Evolutionary conservation across 768 basidiomycete species (phyloP).

Genomic region (Neoboletus magnificus): DNA sequence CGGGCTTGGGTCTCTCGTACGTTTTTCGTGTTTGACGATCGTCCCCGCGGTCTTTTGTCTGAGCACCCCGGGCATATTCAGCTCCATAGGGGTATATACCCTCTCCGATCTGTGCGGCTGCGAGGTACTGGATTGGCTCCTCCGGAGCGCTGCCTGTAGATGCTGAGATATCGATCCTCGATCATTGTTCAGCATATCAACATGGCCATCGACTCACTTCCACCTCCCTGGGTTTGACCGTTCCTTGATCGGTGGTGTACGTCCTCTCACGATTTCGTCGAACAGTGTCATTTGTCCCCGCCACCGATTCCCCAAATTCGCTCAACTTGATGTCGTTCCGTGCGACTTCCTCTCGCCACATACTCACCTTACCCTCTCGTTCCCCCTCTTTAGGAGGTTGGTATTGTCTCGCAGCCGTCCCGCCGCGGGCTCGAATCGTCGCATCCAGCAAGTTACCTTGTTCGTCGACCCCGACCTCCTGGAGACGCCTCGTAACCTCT

Average conservation of each 20-base stretch:
- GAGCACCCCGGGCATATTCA: slow-evolving; percentile 10
- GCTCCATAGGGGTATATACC: slow-evolving; percentile 20
- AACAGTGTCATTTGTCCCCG: slow-evolving; percentile 13
- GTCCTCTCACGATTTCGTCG: slow-evolving; percentile 12
- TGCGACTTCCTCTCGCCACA: slow-evolving; percentile 55
- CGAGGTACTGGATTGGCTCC: slow-evolving; percentile 19
- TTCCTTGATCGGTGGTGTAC: slow-evolving; percentile 10
- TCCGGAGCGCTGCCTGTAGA: slow-evolving; percentile 17
- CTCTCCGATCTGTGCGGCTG: slow-evolving; percentile 27
- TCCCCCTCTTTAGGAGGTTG: slow-evolving; percentile 15
- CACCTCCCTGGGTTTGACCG: slow-evolving; percentile 15
- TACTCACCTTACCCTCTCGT: slow-evolving; percentile 40
- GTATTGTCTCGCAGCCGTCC: background rate
- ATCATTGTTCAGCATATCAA: background rate
- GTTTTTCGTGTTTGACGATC: slow-evolving; percentile 18
- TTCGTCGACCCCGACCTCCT: slow-evolving; percentile 31
- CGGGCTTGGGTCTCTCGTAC: slow-evolving; percentile 24
- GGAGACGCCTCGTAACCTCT: slow-evolving; percentile 36
- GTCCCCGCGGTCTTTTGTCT: slow-evolving; percentile 16
- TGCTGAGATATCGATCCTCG: background rate
- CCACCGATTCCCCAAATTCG: slow-evolving; percentile 22
- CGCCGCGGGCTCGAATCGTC: slow-evolving; percentile 13
- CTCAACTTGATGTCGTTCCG: slow-evolving; percentile 28
- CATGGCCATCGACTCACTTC: slow-evolving; percentile 18
- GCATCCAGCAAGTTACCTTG: slow-evolving; percentile 24